Conservation (phyloP, 768 basidiomycete genomes). For the Hydnum rufescens region DNA sequence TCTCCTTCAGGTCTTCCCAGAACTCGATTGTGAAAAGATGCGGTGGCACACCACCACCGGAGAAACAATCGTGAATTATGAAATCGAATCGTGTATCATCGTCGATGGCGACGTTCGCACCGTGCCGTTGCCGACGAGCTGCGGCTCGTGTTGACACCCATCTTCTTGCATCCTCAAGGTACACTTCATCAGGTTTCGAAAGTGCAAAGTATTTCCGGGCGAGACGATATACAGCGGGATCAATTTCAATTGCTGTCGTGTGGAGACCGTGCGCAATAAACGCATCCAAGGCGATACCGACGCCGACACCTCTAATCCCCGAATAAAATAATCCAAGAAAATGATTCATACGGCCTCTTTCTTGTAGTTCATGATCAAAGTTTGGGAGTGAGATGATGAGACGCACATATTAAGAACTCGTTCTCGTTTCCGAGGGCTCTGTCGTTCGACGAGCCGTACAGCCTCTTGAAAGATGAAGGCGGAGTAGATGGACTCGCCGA, state of each 20-base stretch:
- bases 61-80: conserved; percentile 83
- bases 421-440: too few species aligned
- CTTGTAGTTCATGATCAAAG: too few species aligned
- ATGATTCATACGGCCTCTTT: too few species aligned
- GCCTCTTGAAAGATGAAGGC: conserved; percentile 82
- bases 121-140: conserved; percentile 11
- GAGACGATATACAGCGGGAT: conserved; percentile 72
- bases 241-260: conserved; percentile 81
- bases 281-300: conserved; percentile 60
- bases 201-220: conserved; percentile 65
- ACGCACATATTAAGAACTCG: too few species aligned
- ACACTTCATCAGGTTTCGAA: conserved; percentile 38
- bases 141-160: conserved; percentile 35
- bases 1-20: conserved; percentile 46
- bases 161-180: conserved; percentile 54
- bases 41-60: conserved; percentile 77
- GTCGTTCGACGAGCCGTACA: conserved; percentile 43
- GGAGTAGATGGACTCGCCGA: conserved; percentile 67
- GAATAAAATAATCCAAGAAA: background rate
- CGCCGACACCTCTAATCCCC: conserved; percentile 58
- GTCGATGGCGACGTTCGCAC: conserved; percentile 13
- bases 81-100: conserved; percentile 13
- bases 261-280: conserved; percentile 48
- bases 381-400: too few species aligned
- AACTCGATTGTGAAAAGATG: conserved; percentile 74